These are phyloP conservation scores for Jackrogersella multiformis DNA, from an alignment of 495 filamentous ascomycete genomes.

Conservation along the genomic window DNA sequence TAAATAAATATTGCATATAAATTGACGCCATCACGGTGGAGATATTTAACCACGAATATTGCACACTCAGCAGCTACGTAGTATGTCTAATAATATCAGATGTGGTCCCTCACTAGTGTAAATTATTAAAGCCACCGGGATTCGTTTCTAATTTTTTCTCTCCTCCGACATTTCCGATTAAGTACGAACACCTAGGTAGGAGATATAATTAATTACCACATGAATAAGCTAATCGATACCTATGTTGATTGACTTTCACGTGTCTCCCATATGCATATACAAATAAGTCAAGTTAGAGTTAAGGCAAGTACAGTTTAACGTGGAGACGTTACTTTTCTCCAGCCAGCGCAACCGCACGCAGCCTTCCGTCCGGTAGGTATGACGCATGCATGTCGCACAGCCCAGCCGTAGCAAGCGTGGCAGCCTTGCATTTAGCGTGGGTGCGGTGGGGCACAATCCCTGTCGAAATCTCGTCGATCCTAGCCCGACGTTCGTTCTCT, in stretches of 20 bases:
- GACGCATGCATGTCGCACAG: conserved; percentile 29
- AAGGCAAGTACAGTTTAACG: background rate
- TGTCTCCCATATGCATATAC: background rate
- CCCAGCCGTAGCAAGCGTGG: background rate
- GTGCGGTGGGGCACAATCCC: conserved; percentile 23
- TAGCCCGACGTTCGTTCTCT: background rate
- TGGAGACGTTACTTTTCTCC: background rate
- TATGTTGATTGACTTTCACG: background rate
- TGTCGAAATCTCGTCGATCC: conserved; percentile 31
- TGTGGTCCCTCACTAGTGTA: background rate
- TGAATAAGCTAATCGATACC: background rate
- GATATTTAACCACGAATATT: background rate
- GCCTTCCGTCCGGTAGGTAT: conserved; percentile 26
- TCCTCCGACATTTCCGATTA: background rate
- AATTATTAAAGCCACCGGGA: background rate
- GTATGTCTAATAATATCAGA: background rate
- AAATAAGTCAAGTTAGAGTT: background rate
- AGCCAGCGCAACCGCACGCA: conserved; percentile 16
- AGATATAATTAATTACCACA: background rate
- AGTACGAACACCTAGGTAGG: background rate
- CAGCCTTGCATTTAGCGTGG: conserved; percentile 27
- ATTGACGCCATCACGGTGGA: background rate
- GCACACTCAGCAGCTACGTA: background rate
- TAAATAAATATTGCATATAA: background rate
- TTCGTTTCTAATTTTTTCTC: background rate